A percentile compares a stretch with the other conserved stretches of the same genome.
Conservation (phyloP, 83 land plant genomes). For the Diphasiastrum complanatum region DNA sequence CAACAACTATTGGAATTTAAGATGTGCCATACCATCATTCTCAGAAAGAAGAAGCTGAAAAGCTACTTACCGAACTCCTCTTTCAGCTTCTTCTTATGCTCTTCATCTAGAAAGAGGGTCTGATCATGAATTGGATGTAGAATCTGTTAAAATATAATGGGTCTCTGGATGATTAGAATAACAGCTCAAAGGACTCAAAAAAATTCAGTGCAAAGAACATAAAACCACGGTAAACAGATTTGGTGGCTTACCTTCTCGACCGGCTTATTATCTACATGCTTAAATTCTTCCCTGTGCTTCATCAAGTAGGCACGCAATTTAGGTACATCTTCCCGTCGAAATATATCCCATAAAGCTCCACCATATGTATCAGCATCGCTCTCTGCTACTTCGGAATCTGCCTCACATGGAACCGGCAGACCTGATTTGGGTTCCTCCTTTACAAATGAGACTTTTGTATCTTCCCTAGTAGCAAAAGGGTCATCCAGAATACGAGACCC, state of each 20-base stretch:
- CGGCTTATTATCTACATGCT: slow-evolving; percentile 18
- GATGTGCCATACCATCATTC: no score
- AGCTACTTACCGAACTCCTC: slow-evolving; percentile 89
- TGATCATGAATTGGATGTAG: slow-evolving; percentile 57
- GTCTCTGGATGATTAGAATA: background rate
- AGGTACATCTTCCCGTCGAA: slow-evolving; percentile 70
- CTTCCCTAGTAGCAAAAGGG: no score
- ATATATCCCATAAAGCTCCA: slow-evolving; percentile 80
- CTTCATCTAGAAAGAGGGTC: slow-evolving; percentile 44
- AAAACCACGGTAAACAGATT: background rate
- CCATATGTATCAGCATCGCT: no score
- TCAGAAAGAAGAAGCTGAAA: no score
- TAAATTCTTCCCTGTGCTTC: slow-evolving; percentile 45
- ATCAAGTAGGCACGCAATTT: slow-evolving; percentile 50
- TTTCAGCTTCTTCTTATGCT: slow-evolving; percentile 62
- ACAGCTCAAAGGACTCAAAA: background rate
- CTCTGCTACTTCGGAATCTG: no score
- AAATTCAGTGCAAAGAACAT: slow-evolving; percentile 15
- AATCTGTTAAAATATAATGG: slow-evolving; percentile 36
- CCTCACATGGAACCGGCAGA: no score
- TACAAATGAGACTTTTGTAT: no score
- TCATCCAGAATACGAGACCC: no score
- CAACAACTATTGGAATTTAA: no score
- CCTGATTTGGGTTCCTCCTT: no score
- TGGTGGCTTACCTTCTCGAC: slow-evolving; percentile 35